phyloP scores from a whole-genome alignment of 1,284 basidiomycete genomes.

The Austroboletus niveus region DNA sequence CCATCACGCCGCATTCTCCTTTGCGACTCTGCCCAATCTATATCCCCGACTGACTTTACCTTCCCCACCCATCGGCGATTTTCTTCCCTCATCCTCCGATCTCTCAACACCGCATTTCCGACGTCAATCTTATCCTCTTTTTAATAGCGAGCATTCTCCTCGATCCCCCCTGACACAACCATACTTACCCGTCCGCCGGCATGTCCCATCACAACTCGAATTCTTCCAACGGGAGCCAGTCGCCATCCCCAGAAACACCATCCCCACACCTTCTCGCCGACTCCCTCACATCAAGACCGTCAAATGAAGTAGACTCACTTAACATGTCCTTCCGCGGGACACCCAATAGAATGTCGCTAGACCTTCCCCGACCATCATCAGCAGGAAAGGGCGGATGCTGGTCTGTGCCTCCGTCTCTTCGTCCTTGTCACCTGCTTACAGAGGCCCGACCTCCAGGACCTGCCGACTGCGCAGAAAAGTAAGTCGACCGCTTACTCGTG shows the following conservation, averaged over 20 bases:
- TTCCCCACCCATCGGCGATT: constrained; percentile 25
- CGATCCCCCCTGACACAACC: constrained; percentile 17
- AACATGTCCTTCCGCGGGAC: constrained; percentile 42
- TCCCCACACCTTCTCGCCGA: constrained; percentile 41
- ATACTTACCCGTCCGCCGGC: constrained; percentile 8
- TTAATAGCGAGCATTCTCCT: constrained; percentile 24
- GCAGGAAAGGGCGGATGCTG: constrained; percentile 73
- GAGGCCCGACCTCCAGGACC: constrained; percentile 50
- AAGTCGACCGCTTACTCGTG: constrained; percentile 8
- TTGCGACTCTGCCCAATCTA: constrained; percentile 27
- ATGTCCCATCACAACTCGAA: constrained; percentile 29
- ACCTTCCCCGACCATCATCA: constrained; percentile 51
- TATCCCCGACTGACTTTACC: constrained; percentile 30
- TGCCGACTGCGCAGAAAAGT: constrained; percentile 79
- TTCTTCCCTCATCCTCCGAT: constrained; percentile 24
- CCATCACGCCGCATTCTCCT: constrained; percentile 34
- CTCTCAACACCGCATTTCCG: constrained; percentile 20
- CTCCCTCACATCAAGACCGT: constrained; percentile 37
- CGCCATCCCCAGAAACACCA: constrained; percentile 40
- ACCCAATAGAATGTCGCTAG: constrained; percentile 48
- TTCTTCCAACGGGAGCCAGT: constrained; percentile 42
- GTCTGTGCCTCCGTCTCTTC: constrained; percentile 40
- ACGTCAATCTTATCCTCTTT: constrained; percentile 20
- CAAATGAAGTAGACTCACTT: constrained; percentile 41
- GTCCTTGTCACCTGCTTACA: constrained; percentile 10